These are phyloP conservation scores for Rhododendron vialii DNA, from an alignment of 148 eudicot genomes.

Conservation along the genomic window DNA sequence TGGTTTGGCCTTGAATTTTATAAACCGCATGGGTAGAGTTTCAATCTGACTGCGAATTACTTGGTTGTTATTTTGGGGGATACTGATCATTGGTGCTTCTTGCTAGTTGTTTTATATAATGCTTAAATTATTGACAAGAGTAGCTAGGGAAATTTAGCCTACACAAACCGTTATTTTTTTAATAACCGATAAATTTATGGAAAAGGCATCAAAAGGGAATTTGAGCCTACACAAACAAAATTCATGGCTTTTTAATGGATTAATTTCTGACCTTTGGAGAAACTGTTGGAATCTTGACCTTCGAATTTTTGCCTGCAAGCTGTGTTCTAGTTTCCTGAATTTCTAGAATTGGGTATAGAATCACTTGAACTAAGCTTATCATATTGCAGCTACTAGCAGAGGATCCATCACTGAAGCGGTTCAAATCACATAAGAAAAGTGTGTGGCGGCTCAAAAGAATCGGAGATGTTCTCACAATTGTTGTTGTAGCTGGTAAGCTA, in stretches of 20 bases:
- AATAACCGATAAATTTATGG: not conserved
- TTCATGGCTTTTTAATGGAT: not conserved
- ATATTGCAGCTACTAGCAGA: conserved; percentile 73
- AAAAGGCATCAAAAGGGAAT: not conserved
- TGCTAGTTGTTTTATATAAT: not conserved
- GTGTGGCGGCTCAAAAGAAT: conserved; percentile 56
- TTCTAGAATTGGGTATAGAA: not conserved
- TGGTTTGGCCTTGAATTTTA: not conserved
- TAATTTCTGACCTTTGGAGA: not conserved
- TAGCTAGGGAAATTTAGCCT: not conserved
- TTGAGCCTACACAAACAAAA: not conserved
- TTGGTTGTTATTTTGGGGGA: not conserved
- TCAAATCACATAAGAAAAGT: conserved; percentile 68
- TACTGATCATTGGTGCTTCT: not conserved
- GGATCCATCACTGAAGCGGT: conserved; percentile 68
- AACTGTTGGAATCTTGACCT: not conserved
- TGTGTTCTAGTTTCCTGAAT: not conserved
- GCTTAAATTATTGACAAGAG: not conserved
- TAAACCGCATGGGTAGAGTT: not conserved
- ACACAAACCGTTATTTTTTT: not conserved
- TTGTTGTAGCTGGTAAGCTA: conserved; percentile 76
- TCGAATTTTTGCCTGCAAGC: not conserved
- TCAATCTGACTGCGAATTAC: not conserved
- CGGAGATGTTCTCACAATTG: conserved; percentile 73
- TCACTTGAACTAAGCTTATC: conserved; percentile 8